These are phyloP conservation scores for Prunus campanulata DNA, from an alignment of 306 rosid species.

Conservation along the genomic window DNA sequence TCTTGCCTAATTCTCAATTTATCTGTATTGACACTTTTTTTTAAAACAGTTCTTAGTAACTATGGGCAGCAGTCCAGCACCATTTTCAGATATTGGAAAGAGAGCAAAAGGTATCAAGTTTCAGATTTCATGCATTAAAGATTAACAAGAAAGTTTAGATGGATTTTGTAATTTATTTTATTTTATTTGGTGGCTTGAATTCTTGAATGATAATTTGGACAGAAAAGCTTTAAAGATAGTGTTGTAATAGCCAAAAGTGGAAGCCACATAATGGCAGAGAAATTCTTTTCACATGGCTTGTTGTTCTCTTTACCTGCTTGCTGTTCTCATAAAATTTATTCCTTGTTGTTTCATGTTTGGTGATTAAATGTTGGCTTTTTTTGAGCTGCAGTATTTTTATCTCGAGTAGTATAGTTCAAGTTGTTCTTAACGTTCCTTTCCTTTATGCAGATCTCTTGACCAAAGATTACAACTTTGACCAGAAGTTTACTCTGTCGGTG, in stretches of 20 bases:
- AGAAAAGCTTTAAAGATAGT: neutral
- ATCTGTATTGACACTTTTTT: conserved; percentile 2
- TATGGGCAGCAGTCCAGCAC: conserved; percentile 82
- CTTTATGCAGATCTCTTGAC: conserved; percentile 70
- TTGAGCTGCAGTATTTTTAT: neutral
- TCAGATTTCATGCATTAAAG: neutral
- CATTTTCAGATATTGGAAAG: conserved; percentile 86
- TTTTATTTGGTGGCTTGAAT: neutral
- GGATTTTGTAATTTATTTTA: neutral
- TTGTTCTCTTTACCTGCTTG: neutral
- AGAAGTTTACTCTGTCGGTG: conserved; percentile 68
- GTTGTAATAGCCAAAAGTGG: neutral
- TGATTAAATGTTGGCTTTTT: neutral
- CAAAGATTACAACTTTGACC: conserved; percentile 83
- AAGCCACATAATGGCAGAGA: neutral
- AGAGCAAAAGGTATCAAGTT: conserved; percentile 69
- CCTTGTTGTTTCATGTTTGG: neutral
- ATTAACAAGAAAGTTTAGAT: neutral
- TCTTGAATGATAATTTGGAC: neutral
- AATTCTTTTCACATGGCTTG: neutral
- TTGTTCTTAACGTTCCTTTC: neutral
- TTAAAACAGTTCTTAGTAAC: conserved; percentile 25
- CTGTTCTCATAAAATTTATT: neutral
- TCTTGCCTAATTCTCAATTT: neutral
- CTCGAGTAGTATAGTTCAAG: neutral